Conservation (phyloP, 2,329 filamentous ascomycete genomes). For the Albophoma yamanashiensis region DNA sequence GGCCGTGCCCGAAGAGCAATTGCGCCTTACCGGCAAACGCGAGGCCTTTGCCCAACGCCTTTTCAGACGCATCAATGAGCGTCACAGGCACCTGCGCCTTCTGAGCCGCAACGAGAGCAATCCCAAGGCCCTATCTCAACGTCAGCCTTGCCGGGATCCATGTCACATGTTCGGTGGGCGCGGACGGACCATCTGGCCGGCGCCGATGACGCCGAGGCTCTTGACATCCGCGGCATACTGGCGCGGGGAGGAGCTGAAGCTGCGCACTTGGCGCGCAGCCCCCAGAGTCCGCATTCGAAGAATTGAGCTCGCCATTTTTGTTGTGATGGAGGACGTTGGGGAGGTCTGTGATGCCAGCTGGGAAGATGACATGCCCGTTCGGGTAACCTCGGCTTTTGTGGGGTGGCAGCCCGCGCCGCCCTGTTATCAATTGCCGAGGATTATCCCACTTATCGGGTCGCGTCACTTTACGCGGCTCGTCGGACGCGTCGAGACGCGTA, state of each 20-base stretch:
- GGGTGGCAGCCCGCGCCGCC: neutral
- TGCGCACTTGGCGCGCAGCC: slow-evolving; percentile 32
- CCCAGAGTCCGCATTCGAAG: slow-evolving; percentile 24
- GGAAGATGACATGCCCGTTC: slow-evolving; percentile 10
- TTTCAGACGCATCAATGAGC: slow-evolving; percentile 74
- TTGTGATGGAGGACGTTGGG: neutral
- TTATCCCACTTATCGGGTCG: slow-evolving; percentile 6
- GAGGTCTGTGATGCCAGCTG: slow-evolving; percentile 2
- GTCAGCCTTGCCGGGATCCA: slow-evolving; percentile 9
- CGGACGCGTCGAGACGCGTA: slow-evolving; percentile 14
- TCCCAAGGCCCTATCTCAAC: slow-evolving; percentile 67
- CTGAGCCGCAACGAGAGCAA: slow-evolving; percentile 85
- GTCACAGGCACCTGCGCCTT: slow-evolving; percentile 76
- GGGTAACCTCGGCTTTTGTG: slow-evolving; percentile 33
- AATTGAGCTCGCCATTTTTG: slow-evolving; percentile 28
- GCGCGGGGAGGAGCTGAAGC: slow-evolving; percentile 59
- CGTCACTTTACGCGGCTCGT: neutral
- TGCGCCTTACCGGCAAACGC: slow-evolving; percentile 67
- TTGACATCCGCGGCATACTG: slow-evolving; percentile 64
- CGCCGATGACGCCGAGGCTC: slow-evolving; percentile 81
- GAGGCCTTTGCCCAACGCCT: slow-evolving; percentile 78
- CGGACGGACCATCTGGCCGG: slow-evolving; percentile 79
- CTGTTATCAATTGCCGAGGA: slow-evolving; percentile 5
- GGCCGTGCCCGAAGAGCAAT: neutral
- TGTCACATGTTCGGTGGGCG: slow-evolving; percentile 3